A percentile compares a stretch with the other conserved stretches of the same genome.
phyloP scores from a whole-genome alignment of 768 basidiomycete species.

The Omphalotus guepiniiformis region DNA sequence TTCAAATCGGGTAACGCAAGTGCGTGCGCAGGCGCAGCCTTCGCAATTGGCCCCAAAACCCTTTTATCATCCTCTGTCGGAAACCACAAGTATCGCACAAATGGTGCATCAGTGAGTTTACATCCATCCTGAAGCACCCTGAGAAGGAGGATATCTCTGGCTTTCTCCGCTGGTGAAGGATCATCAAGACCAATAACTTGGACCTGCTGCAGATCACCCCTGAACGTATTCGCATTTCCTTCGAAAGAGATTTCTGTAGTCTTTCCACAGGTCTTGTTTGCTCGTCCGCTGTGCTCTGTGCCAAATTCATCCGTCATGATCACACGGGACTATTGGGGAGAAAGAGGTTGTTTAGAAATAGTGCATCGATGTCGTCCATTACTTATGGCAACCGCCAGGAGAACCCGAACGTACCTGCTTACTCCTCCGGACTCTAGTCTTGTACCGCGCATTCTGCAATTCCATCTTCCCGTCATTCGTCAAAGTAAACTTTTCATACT shows the following conservation, averaged over 20 bases:
- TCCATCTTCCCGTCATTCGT: constrained; percentile 24
- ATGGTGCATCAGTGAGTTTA: constrained; percentile 24
- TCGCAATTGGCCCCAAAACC: not conserved
- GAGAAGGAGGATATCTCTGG: constrained; percentile 34
- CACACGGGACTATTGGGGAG: constrained; percentile 21
- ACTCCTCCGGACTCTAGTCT: constrained; percentile 33
- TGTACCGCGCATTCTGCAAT: constrained; percentile 37
- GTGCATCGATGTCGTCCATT: too few species aligned
- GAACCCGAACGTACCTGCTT: constrained; percentile 32
- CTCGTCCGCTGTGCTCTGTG: constrained; percentile 25
- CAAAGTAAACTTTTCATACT: constrained; percentile 25
- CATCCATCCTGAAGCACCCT: constrained; percentile 27
- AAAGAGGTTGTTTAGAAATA: too few species aligned
- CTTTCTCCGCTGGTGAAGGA: constrained; percentile 33
- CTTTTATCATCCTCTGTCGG: constrained; percentile 16
- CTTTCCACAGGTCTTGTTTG: constrained; percentile 28
- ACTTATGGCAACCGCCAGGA: too few species aligned
- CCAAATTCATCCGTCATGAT: constrained; percentile 32
- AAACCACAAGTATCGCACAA: constrained; percentile 40
- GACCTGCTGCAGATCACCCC: constrained; percentile 25
- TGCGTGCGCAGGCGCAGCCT: not conserved
- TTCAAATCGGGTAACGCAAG: constrained; percentile 24
- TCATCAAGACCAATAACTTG: constrained; percentile 39
- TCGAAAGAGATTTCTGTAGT: constrained; percentile 29
- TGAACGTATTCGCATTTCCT: constrained; percentile 11